Evolutionary conservation across 129 eudicot genomes (phyloP), one percentile per base, ranked within the genome.

Genomic region (Gnaphalium uliginosum): DNA sequence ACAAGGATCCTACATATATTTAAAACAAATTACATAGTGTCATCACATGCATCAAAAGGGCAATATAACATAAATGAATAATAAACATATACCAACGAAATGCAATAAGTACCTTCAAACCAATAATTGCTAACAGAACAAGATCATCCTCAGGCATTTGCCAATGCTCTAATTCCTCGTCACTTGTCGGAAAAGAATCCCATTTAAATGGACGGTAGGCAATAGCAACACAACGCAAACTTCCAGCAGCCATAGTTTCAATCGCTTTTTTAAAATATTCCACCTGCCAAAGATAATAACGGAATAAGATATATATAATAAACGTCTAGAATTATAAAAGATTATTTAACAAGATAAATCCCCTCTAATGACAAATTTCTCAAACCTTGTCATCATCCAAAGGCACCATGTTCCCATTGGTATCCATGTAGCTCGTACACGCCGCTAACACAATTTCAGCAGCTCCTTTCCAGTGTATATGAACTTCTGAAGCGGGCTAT

Each of bases 401-500:
- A 62, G 83, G 81, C 53, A 82, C 88, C 66, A 87, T 62, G 24
- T 50, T 41, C 61, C 73, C 91, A 78, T 84, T 72, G 14, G 74
- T 81, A 87, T 87, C 96, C 69, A 93, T 78, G 78, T 83, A 93
- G 51, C 85, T 73, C 37, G 93, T 81, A 83, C 98, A 93, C 43
- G 84, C 88, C 39, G 87, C 92, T 69, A 93, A 89, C 24, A 93
- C 91, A 32, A 93, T 83, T 82, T 90, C 98, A 21, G 98, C 97
- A 79, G 98, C 98, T 66, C 98, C 98, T 84, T 93, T 93, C 98
- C 98, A 93, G 66, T 93, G 98, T 80, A 93, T 75, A 77, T 81
- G 97, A 73, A 93, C 75, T 57, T 89, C 87, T 33, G 89, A 85
- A 78, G 82, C 76, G 24, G 87, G 54, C 97, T 92, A 84, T 56